phyloP scores from a whole-genome alignment of 208 protist species.

The Novymonas esmeraldas region DNA sequence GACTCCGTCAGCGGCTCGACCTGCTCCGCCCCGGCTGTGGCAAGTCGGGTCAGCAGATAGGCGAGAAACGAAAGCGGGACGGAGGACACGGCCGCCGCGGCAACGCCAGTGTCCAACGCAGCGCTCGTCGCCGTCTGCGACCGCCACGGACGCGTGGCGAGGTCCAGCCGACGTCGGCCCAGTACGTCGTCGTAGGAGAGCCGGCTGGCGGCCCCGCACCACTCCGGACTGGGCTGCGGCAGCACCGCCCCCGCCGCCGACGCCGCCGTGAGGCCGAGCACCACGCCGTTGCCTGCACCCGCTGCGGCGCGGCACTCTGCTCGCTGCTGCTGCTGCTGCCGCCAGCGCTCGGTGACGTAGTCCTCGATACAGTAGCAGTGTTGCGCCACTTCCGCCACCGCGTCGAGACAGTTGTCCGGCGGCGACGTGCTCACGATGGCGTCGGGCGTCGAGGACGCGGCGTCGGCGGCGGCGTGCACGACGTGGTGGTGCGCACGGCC shows the following conservation, averaged over 20 bases:
- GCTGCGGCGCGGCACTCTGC: too few relatives aligned
- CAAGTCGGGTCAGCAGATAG: conserved; percentile 10
- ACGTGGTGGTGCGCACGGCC: neutral
- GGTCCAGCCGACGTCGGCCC: conserved; percentile 10
- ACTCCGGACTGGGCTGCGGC: conserved; percentile 2
- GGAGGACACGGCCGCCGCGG: neutral
- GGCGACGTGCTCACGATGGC: neutral
- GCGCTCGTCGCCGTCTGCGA: too few relatives aligned
- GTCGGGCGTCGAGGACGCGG: neutral
- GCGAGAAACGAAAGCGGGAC: conserved; percentile 13
- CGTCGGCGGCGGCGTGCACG: too few relatives aligned
- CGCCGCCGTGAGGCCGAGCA: too few relatives aligned
- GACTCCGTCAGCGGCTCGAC: conserved; percentile 14
- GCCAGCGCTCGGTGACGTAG: conserved; percentile 17
- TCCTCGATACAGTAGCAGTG: conserved; percentile 12
- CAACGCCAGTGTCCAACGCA: neutral
- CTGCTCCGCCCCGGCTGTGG: conserved; percentile 7
- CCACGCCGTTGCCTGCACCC: too few relatives aligned
- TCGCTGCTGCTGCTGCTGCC: too few relatives aligned
- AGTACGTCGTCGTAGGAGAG: conserved; percentile 9
- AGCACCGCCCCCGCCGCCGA: too few relatives aligned
- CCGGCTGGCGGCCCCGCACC: conserved; percentile 8
- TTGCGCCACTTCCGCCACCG: conserved; percentile 6
- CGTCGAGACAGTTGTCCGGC: conserved; percentile 7
- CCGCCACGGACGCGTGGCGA: conserved; percentile 4